Evolutionary conservation across 2,329 filamentous ascomycete genomes (phyloP), one percentile per base, ranked within the genome.

Genomic region (Fusarium ramigenum): DNA sequence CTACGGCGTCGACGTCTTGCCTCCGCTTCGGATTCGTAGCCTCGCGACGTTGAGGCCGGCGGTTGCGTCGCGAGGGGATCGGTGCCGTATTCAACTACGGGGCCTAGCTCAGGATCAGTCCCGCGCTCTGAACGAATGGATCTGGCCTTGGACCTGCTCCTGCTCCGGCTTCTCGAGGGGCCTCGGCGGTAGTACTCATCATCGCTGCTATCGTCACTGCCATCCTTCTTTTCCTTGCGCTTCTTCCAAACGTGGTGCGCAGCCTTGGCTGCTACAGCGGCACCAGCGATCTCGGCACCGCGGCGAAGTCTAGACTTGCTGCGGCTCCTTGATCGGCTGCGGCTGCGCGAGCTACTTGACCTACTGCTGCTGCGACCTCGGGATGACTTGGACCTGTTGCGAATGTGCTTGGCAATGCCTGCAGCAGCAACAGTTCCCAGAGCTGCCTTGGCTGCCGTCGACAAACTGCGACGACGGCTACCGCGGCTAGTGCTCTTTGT

Each of bases 81-180:
- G 79, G 84, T 85, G 75, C 90, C 90, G 84, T 92, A 92, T 81
- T 91, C 88, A 87, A 92, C 88, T 86, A 91, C 72, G 72, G 72
- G 86, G 84, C 89, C 90, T 90, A 91, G 84, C 84, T 90, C 88
- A 84, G 86, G 87, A 88, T 91, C 89, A 91, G 87, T 86, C 80
- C 82, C 82, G 79, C 83, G 82, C 80, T 87, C 85, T 77, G 85
- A 85, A 83, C 85, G 82, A 81, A 81, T 82, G 83, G 84, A 83
- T 83, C 83, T 82, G 83, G 85, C 83, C 78, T 81, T 80, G 82
- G 88, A 89, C 83, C 85, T 87, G 84, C 85, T 87, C 80, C 86
- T 78, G 75, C 80, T 82, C 53, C 78, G 74, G 69, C 80, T 83
- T 77, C 79, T 79, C 57, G 80, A 81, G 58, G 77, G 80, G 78